phyloP scores from a whole-genome alignment of 2,329 filamentous ascomycete species.

The Aspergillus sp. region DNA sequence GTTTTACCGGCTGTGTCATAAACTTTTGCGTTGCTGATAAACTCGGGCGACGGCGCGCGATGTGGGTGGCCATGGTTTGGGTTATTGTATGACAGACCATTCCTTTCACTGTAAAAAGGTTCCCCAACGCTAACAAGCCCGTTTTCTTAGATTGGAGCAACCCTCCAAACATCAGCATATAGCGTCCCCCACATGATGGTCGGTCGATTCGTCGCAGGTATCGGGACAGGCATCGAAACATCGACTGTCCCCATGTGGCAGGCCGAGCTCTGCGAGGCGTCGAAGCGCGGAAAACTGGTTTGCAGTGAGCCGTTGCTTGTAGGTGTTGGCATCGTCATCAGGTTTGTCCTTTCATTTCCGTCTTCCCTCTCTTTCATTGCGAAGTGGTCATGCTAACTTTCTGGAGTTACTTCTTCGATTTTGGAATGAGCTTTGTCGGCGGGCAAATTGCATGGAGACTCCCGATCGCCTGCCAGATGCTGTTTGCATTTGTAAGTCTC shows the following conservation, averaged over 20 bases:
- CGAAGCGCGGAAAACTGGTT: constrained; percentile 44
- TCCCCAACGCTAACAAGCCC: no score
- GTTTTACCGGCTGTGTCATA: constrained; percentile 37
- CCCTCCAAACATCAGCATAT: constrained; percentile 33
- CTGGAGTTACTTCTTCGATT: constrained; percentile 30
- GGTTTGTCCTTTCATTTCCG: constrained; percentile 3
- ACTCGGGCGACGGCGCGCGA: constrained; percentile 30
- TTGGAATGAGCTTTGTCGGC: constrained; percentile 35
- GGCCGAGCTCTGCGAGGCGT: constrained; percentile 44
- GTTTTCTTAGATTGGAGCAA: constrained; percentile 29
- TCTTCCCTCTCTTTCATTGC: not conserved
- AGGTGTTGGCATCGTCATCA: constrained; percentile 39
- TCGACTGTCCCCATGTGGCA: constrained; percentile 45
- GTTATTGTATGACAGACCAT: constrained; percentile 24
- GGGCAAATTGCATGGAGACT: constrained; percentile 49
- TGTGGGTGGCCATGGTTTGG: constrained; percentile 39
- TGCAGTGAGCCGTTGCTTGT: constrained; percentile 41
- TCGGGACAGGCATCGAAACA: constrained; percentile 50
- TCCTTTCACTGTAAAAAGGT: no score
- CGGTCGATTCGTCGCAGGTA: constrained; percentile 50
- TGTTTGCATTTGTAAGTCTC: constrained; percentile 45
- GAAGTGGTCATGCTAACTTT: not conserved
- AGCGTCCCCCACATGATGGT: constrained; percentile 38
- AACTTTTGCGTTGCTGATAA: constrained; percentile 32
- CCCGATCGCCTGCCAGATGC: constrained; percentile 48